Conservation (phyloP, 2,329 filamentous ascomycete species). For the Monosporascus sp. region DNA sequence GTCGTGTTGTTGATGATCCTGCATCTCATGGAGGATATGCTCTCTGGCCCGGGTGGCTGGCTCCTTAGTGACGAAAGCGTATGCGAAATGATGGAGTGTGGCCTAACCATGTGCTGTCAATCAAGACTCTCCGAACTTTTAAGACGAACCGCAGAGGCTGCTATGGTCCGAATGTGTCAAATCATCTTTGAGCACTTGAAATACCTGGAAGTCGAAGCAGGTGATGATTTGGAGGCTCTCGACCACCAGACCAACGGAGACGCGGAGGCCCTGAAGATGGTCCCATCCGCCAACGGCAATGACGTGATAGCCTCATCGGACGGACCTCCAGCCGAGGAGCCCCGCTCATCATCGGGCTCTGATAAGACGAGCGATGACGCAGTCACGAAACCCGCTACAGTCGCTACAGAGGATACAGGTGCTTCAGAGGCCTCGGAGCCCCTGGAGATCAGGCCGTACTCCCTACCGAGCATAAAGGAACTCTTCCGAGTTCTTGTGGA, state of each 20-base stretch:
- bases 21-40: conserved; percentile 97
- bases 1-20: conserved; percentile 91
- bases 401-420: conserved; percentile 10
- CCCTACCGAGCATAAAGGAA: conserved; percentile 87
- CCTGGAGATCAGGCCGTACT: conserved; percentile 76
- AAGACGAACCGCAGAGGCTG: conserved; percentile 85
- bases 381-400: conserved; percentile 19
- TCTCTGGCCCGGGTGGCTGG: conserved; percentile 86
- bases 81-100: conserved; percentile 99
- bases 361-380: conserved; percentile 28
- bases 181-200: conserved; percentile 94
- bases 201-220: conserved; percentile 72
- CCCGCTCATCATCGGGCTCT: conserved; percentile 35
- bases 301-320: conserved; percentile 50
- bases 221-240: conserved; percentile 58
- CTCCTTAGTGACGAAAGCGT: conserved; percentile 97
- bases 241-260: conserved; percentile 63
- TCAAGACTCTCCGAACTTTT: conserved; percentile 85
- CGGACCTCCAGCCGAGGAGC: conserved; percentile 30
- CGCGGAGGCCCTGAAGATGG: conserved; percentile 77
- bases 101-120: conserved; percentile 94
- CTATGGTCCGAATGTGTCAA: conserved; percentile 99
- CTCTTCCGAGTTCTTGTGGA: conserved; percentile 91
- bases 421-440: conserved; percentile 19
- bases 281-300: conserved; percentile 65